Conservation (phyloP, 2,329 filamentous ascomycete species). For the Aspergillus sp. region DNA sequence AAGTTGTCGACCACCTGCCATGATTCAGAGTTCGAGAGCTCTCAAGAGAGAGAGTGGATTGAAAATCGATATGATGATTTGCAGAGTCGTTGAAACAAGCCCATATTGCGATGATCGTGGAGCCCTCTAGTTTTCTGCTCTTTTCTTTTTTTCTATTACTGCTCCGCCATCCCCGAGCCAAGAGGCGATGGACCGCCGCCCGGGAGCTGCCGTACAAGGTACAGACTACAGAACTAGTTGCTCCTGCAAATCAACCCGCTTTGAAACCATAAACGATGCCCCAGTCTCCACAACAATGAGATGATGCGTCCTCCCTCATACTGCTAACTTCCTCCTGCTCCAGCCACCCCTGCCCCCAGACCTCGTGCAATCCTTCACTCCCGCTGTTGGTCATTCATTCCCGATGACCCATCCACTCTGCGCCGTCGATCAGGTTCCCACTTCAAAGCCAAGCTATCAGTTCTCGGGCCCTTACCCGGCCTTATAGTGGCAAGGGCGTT, state of each 20-base stretch:
- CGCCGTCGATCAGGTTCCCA: constrained; percentile 12
- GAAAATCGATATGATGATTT: too few relatives aligned
- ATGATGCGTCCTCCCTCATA: neutral
- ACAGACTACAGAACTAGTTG: too few relatives aligned
- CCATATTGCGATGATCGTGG: too few relatives aligned
- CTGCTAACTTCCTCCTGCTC: neutral
- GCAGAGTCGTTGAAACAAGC: too few relatives aligned
- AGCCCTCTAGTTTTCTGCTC: too few relatives aligned
- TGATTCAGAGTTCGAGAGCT: too few relatives aligned
- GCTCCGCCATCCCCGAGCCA: too few relatives aligned
- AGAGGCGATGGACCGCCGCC: too few relatives aligned
- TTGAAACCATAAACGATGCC: constrained; percentile 1
- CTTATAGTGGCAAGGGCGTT: constrained; percentile 8
- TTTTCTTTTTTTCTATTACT: too few relatives aligned
- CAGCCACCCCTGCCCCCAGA: neutral
- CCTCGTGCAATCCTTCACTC: neutral
- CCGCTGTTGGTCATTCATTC: constrained; percentile 5
- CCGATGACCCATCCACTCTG: constrained; percentile 1
- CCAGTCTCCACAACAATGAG: neutral
- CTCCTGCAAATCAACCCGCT: neutral
- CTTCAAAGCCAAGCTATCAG: constrained; percentile 10
- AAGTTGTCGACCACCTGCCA: too few relatives aligned
- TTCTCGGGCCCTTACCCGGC: constrained; percentile 9
- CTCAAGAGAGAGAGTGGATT: too few relatives aligned
- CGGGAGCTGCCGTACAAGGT: too few relatives aligned